phyloP scores from a whole-genome alignment of 2,329 filamentous ascomycete species.

The Zymoseptoria tritici region DNA sequence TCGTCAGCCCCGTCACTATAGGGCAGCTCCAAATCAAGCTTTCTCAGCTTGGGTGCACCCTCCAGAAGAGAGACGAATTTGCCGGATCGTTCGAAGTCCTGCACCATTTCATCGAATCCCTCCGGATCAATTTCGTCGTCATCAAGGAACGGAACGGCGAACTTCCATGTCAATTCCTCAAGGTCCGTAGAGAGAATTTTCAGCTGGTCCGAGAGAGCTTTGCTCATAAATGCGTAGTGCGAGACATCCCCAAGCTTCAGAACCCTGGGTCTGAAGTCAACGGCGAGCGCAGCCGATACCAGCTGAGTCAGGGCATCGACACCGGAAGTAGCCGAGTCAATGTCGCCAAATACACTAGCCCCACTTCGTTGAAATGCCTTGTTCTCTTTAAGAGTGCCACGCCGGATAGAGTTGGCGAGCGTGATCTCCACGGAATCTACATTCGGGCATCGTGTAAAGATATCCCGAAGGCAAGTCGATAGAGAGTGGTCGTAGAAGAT shows the following conservation, averaged over 20 bases:
- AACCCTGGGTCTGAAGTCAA: background rate
- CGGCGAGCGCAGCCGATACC: background rate
- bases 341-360: background rate
- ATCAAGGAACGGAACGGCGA: background rate
- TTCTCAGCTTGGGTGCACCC: background rate
- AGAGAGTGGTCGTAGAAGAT: background rate
- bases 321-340: background rate
- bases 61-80: background rate
- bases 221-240: background rate
- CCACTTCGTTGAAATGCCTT: background rate
- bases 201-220: background rate
- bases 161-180: background rate
- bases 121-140: background rate
- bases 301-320: background rate
- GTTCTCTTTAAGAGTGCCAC: background rate
- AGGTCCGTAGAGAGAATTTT: background rate
- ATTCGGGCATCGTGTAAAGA: background rate
- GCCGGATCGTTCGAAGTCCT: background rate
- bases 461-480: background rate
- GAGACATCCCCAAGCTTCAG: background rate
- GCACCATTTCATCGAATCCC: background rate
- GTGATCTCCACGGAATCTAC: background rate
- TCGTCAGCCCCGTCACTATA: background rate
- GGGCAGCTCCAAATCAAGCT: background rate
- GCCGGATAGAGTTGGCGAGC: background rate